These are phyloP conservation scores for Cercospora sp. DNA, from an alignment of 2,329 filamentous ascomycete genomes.

Conservation along the genomic window DNA sequence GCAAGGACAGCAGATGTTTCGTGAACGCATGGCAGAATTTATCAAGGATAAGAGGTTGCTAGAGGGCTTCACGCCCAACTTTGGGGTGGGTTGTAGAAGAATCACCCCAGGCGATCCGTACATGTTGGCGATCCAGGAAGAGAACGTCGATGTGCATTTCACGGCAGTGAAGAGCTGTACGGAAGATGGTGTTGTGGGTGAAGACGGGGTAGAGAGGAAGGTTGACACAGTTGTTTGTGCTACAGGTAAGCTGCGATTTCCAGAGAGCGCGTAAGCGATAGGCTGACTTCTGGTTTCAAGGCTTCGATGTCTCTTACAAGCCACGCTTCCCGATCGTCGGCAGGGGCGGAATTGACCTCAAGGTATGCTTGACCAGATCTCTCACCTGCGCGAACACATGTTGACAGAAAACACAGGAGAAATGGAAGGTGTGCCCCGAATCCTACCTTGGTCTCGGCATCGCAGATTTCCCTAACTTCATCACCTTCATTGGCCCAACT, in stretches of 20 bases:
- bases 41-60: constrained; percentile 55
- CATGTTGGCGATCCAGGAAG: constrained; percentile 53
- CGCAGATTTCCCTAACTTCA: constrained; percentile 47
- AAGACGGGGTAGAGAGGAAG: constrained; percentile 45
- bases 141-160: constrained; percentile 55
- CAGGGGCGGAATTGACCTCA: constrained; percentile 43
- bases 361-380: constrained; percentile 18
- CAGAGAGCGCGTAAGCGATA: too few relatives aligned
- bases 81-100: constrained; percentile 49
- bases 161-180: constrained; percentile 50
- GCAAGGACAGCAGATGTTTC: constrained; percentile 42
- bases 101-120: constrained; percentile 55
- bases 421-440: constrained; percentile 43
- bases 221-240: constrained; percentile 50
- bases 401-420: constrained; percentile 29
- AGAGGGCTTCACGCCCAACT: constrained; percentile 51
- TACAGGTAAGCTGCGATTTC: constrained; percentile 29
- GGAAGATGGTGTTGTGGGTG: constrained; percentile 49
- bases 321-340: constrained; percentile 49
- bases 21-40: constrained; percentile 50
- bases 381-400: not conserved
- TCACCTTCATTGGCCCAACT: constrained; percentile 40
- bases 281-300: constrained; percentile 27
- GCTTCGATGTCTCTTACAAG: constrained; percentile 48
- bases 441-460: constrained; percentile 46